Evolutionary conservation across 306 rosid species (phyloP), one percentile per base, ranked within the genome.

Genomic region (Vigna trinervia): DNA sequence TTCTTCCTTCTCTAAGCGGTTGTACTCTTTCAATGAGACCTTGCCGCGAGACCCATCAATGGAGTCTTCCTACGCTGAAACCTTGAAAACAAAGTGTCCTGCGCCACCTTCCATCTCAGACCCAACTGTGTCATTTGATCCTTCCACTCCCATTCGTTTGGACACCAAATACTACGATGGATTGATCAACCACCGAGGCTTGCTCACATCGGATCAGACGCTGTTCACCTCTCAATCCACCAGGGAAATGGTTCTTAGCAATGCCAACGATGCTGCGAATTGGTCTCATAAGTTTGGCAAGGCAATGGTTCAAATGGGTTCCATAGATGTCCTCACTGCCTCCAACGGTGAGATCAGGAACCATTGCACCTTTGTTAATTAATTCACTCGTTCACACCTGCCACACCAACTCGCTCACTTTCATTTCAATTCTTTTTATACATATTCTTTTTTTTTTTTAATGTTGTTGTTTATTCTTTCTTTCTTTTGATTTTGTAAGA

Each of bases 301-400:
- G 28, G 88, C 88, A 34, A 85, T 85, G 88, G 80, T 82, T 26
- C 82, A 68, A 0, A 85, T 85, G 88, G 88, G 88, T 34, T 75
- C 86, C 8, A 71, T 85, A 0, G 67, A 82, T 0, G 88, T 82
- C 56, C 46, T 82, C 2, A 85, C 86, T 0, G 84, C 78, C 3
- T 57, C 77, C 3, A 23, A 76, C 23, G 86, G 86, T 0, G 86
- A 85, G 78, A 76, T 82, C 51, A 82, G 88, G 48, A 83, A 14
- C 8, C 54, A 8, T 0, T 85, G 86, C 15, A 14, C 56, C 30
- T 11, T 65, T 0, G 77, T 82, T 12, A 79, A 82, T 71, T 79
- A 45, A 65, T 3, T 19, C 10, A 30, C 32, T 4, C 4, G 30
- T 68, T 14, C 32, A 7, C 68, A 2, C 0, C 3, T 3, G 0